phyloP scores from a whole-genome alignment of 2,329 filamentous ascomycete species.

The Aschersonia sp. region DNA sequence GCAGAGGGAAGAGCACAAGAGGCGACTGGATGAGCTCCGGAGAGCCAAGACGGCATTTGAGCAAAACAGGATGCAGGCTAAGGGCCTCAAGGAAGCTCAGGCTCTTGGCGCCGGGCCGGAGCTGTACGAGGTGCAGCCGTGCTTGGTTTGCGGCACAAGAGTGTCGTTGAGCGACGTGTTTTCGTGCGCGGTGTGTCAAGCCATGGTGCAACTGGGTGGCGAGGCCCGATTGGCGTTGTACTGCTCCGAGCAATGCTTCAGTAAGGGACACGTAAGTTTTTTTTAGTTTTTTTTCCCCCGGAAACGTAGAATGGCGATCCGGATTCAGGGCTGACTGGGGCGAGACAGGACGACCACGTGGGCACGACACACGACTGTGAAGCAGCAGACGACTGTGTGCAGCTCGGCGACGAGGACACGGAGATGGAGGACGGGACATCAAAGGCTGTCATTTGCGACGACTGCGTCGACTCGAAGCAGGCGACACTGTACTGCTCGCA shows the following conservation, averaged over 20 bases:
- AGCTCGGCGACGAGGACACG: conserved; percentile 22
- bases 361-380: conserved; percentile 24
- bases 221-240: conserved; percentile 23
- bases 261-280: conserved; percentile 24
- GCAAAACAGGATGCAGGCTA: conserved; percentile 24
- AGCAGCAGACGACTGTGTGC: conserved; percentile 24
- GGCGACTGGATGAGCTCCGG: conserved; percentile 29
- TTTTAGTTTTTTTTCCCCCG: background rate
- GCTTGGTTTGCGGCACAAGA: conserved; percentile 20
- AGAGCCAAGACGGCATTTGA: conserved; percentile 34
- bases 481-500: conserved; percentile 26
- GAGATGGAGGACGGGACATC: conserved; percentile 20
- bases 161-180: conserved; percentile 21
- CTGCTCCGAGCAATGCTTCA: conserved; percentile 27
- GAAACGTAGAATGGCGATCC: background rate
- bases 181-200: conserved; percentile 30
- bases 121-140: conserved; percentile 23
- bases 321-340: background rate
- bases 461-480: conserved; percentile 23
- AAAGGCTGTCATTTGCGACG: conserved; percentile 22
- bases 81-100: conserved; percentile 17
- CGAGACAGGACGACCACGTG: conserved; percentile 21
- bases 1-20: conserved; percentile 21
- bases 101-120: conserved; percentile 14
- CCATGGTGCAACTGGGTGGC: conserved; percentile 22